phyloP scores from a whole-genome alignment of 805 yeast species.

The Lachancea thermotolerans region DNA sequence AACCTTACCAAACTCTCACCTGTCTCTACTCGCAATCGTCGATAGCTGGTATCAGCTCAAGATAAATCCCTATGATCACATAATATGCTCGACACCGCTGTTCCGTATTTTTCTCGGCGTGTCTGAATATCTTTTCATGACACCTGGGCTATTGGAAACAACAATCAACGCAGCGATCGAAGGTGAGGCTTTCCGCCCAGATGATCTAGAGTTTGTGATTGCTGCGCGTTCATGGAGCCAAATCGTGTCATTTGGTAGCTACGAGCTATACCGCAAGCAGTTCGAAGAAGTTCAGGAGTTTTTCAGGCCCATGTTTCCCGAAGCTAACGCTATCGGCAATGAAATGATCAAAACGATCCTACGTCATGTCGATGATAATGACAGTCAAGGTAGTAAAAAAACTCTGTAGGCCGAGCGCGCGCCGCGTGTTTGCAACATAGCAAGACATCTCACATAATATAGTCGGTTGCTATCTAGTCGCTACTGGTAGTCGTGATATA shows the following conservation, averaged over 20 bases:
- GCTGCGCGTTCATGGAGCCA: conserved; percentile 87
- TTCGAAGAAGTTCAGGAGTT: conserved; percentile 79
- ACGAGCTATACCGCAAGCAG: conserved; percentile 57
- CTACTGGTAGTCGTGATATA: too few species aligned
- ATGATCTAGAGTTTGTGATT: conserved; percentile 85
- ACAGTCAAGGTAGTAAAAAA: background rate
- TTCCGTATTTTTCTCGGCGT: conserved; percentile 93
- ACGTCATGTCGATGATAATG: conserved; percentile 25
- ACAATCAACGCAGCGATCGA: conserved; percentile 66
- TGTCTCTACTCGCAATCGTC: conserved; percentile 82
- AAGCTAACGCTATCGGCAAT: conserved; percentile 83
- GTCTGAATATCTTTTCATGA: conserved; percentile 81
- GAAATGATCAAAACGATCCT: conserved; percentile 85
- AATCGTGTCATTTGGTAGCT: conserved; percentile 69
- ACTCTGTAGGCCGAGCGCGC: background rate
- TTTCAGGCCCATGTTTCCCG: conserved; percentile 79
- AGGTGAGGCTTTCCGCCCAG: conserved; percentile 68
- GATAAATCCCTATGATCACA: conserved; percentile 92
- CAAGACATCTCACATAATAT: too few species aligned
- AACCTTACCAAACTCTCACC: conserved; percentile 69
- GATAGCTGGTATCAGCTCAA: conserved; percentile 86
- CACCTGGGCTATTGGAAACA: conserved; percentile 74
- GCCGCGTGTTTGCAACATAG: too few species aligned
- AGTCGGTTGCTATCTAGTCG: too few species aligned
- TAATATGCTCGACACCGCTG: conserved; percentile 90